Conservation (phyloP, 176 grass and related monocot genomes). For the Paspalum notatum region DNA sequence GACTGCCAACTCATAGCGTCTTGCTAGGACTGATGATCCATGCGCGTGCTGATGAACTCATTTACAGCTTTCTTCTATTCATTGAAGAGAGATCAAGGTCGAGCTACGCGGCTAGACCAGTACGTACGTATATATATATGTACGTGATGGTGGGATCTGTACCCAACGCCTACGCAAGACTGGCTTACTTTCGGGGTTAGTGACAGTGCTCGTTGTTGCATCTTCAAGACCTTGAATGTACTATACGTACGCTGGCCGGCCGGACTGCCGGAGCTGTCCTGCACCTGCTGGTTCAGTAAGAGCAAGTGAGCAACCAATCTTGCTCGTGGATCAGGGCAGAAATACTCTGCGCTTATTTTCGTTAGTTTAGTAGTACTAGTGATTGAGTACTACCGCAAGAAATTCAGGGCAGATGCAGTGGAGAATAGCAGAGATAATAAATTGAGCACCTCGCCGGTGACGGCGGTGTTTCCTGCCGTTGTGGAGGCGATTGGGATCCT, state of each 20-base stretch:
- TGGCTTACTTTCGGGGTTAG: background rate
- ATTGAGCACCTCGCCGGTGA: too few relatives aligned
- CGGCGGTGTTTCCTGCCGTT: too few relatives aligned
- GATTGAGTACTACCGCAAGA: too few relatives aligned
- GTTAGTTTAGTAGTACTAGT: too few relatives aligned
- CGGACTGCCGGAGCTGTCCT: background rate
- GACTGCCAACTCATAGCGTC: background rate
- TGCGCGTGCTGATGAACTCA: background rate
- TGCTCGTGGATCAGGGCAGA: too few relatives aligned
- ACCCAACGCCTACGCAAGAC: background rate
- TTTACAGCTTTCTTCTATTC: background rate
- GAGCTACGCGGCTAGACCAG: background rate
- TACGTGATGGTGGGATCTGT: constrained; percentile 13
- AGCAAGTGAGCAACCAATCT: constrained; percentile 19
- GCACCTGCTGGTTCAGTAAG: constrained; percentile 30
- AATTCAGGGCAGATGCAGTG: too few relatives aligned
- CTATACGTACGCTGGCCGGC: background rate
- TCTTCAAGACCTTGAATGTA: background rate
- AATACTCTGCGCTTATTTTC: too few relatives aligned
- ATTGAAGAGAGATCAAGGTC: background rate
- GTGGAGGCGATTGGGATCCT: too few relatives aligned
- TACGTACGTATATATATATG: background rate
- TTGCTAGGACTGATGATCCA: background rate
- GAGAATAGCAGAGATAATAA: too few relatives aligned
- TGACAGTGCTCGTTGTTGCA: background rate